phyloP scores from a whole-genome alignment of 345 rosid genomes.

The Eutrema heterophyllum region DNA sequence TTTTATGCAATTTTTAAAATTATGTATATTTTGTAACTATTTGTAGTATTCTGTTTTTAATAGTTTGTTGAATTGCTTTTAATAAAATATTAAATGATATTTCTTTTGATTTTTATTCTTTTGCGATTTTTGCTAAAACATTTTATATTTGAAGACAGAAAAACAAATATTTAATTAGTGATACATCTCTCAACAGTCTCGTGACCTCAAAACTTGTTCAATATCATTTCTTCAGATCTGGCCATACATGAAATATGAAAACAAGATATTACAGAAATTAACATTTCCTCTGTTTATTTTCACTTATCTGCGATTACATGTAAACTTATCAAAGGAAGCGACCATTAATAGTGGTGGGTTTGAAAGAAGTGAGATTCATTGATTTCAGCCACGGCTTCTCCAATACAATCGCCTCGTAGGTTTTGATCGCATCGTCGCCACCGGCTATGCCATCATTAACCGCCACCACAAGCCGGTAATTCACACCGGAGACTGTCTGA shows the following conservation, averaged over 20 bases:
- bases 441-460: neutral
- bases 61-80: neutral
- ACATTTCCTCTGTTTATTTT: neutral
- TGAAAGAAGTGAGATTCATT: conserved; percentile 39
- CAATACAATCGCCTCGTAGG: conserved; percentile 38
- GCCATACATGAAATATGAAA: neutral
- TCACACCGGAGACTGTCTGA: conserved; percentile 42
- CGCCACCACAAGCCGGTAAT: conserved; percentile 36
- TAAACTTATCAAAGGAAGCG: neutral
- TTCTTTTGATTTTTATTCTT: too few relatives aligned
- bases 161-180: neutral
- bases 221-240: neutral
- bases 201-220: neutral
- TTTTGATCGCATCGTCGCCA: neutral
- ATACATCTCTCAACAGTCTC: neutral
- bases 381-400: conserved; percentile 37
- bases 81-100: neutral
- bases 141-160: neutral
- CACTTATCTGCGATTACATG: neutral
- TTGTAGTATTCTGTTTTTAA: neutral
- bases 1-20: neutral
- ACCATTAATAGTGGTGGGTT: neutral
- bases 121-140: neutral
- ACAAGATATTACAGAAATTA: neutral
- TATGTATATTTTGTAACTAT: neutral